A percentile compares a stretch with the other conserved stretches of the same genome.
Evolutionary conservation across 495 filamentous ascomycete genomes (phyloP).

Genomic region (Hypoxylon intermedium): DNA sequence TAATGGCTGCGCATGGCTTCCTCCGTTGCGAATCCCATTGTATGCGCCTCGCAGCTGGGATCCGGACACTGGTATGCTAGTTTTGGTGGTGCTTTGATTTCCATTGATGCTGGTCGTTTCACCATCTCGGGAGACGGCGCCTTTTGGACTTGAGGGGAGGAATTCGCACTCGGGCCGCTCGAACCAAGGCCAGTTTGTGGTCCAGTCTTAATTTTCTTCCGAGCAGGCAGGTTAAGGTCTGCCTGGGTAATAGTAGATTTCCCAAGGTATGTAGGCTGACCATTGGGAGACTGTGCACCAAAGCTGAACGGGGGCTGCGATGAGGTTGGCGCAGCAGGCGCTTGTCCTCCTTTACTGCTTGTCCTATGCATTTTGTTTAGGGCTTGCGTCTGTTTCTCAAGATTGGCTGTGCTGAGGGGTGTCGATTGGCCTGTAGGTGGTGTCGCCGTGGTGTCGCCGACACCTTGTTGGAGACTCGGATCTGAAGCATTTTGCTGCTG

Average conservation of each 20-base stretch:
- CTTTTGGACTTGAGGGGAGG: conserved; percentile 59
- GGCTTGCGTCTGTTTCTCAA: conserved; percentile 69
- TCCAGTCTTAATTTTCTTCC: conserved; percentile 61
- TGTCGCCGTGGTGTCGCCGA: conserved; percentile 27
- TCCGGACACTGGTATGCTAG: conserved; percentile 53
- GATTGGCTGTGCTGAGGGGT: conserved; percentile 69
- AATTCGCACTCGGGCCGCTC: conserved; percentile 41
- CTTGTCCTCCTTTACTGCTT: conserved; percentile 46
- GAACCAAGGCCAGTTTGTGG: conserved; percentile 34
- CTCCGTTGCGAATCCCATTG: conserved; percentile 61
- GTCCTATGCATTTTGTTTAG: conserved; percentile 57
- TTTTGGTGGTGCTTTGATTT: conserved; percentile 48
- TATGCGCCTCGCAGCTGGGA: conserved; percentile 52
- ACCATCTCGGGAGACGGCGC: conserved; percentile 54
- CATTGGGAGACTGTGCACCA: conserved; percentile 73
- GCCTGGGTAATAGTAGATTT: conserved; percentile 54
- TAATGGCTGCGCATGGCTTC: conserved; percentile 59
- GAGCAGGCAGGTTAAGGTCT: conserved; percentile 59
- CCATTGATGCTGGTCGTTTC: conserved; percentile 49
- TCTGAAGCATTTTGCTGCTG: conserved; percentile 31
- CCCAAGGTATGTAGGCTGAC: conserved; percentile 64
- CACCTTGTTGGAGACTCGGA: conserved; percentile 24
- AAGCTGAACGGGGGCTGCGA: conserved; percentile 71
- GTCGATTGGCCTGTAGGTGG: conserved; percentile 46
- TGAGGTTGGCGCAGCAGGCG: conserved; percentile 69